Conservation (phyloP, 306 rosid genomes). For the Quercus berberidifolia region DNA sequence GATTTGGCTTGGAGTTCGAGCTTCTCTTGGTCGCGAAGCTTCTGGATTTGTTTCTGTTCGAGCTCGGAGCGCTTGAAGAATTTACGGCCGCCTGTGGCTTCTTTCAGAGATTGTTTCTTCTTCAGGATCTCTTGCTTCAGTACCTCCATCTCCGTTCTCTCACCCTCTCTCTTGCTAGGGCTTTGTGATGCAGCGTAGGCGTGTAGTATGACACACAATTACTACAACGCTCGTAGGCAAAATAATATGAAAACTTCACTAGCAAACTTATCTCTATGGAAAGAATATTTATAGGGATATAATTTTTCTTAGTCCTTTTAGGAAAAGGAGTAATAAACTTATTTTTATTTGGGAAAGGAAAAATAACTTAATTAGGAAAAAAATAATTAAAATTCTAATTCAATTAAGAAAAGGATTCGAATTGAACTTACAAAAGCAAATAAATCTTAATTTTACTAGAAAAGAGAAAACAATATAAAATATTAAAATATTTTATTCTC, state of each 20-base stretch:
- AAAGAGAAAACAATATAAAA: too few species aligned
- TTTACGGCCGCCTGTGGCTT: conserved; percentile 78
- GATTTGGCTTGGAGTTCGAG: conserved; percentile 86
- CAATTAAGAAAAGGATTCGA: too few species aligned
- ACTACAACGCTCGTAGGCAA: too few species aligned
- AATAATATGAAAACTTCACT: rapidly evolving
- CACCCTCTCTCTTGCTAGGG: conserved; percentile 13
- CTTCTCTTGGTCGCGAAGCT: conserved; percentile 87
- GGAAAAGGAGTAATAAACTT: too few species aligned
- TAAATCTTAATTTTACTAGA: too few species aligned
- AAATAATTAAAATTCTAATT: too few species aligned
- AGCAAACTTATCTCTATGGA: too few species aligned
- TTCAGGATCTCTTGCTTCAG: conserved; percentile 74
- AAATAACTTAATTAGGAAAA: rapidly evolving
- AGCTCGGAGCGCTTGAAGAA: conserved; percentile 90
- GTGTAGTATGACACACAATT: too few species aligned
- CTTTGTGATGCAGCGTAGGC: background rate
- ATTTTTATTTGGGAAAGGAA: rapidly evolving
- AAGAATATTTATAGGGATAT: too few species aligned
- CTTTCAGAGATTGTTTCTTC: conserved; percentile 78
- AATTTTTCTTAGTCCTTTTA: rapidly evolving
- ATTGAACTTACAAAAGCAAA: too few species aligned
- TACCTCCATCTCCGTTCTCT: conserved; percentile 65
- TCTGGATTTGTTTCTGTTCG: conserved; percentile 77
- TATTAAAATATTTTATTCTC: too few species aligned